Percentiles rank a stretch among this genome's conserved stretches.
These are phyloP conservation scores for Colletotrichum cereale DNA, from an alignment of 2,329 filamentous ascomycete species.

Conservation along the genomic window DNA sequence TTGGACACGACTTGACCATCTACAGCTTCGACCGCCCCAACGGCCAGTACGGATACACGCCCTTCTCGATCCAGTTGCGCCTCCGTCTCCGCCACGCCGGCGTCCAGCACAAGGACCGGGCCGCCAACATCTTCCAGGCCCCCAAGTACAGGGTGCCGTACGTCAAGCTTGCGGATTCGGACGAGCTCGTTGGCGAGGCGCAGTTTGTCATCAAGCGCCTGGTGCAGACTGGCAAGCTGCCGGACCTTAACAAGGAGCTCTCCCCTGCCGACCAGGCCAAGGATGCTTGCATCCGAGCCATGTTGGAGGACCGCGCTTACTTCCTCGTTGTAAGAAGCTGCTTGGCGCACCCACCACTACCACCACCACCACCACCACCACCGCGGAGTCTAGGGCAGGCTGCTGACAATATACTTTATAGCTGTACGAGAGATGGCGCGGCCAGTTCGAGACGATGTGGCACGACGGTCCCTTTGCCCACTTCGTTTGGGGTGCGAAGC, in stretches of 20 bases:
- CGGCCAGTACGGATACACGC: slow-evolving; percentile 40
- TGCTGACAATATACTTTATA: slow-evolving; percentile 15
- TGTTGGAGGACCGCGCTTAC: slow-evolving; percentile 43
- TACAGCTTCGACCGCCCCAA: slow-evolving; percentile 42
- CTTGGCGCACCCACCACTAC: no score
- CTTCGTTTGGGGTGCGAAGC: slow-evolving; percentile 40
- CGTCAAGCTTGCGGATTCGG: slow-evolving; percentile 41
- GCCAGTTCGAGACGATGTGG: slow-evolving; percentile 41
- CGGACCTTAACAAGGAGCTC: slow-evolving; percentile 37
- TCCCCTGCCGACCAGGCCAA: slow-evolving; percentile 32
- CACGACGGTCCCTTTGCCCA: slow-evolving; percentile 41
- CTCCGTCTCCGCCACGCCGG: slow-evolving; percentile 42
- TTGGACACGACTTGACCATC: slow-evolving; percentile 39
- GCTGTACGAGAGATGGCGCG: slow-evolving; percentile 44
- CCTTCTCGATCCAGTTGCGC: slow-evolving; percentile 43
- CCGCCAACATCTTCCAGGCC: slow-evolving; percentile 39
- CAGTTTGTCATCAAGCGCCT: slow-evolving; percentile 41
- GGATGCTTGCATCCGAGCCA: slow-evolving; percentile 40
- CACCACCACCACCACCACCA: no score
- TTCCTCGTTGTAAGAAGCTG: slow-evolving; percentile 40
- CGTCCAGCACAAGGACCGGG: slow-evolving; percentile 40
- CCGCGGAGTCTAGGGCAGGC: not conserved
- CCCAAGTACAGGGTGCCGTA: slow-evolving; percentile 43
- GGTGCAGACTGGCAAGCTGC: slow-evolving; percentile 40
- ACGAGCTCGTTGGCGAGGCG: slow-evolving; percentile 43